Evolutionary conservation across 164 flowering plant species (phyloP), one percentile per base, ranked within the genome.

Genomic region (Vitis rupestris): DNA sequence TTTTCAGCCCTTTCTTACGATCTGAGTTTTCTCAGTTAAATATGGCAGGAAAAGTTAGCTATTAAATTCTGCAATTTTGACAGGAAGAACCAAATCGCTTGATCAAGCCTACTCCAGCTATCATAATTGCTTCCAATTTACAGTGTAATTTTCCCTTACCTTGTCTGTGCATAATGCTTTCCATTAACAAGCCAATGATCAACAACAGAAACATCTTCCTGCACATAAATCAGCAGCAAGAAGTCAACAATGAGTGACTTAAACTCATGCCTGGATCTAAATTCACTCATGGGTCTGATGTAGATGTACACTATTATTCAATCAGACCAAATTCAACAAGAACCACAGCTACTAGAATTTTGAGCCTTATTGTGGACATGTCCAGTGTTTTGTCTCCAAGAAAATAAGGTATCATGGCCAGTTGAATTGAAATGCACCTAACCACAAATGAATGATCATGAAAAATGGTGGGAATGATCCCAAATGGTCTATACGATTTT

Each of bases 101-200:
- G 27, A 23, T 23, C 27, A 23, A 23, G 7, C 29, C 15, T 55
- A n/a, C 59, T 64, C 37, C 29, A 48, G 10, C 9, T 17, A 16
- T 10, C 10, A 13, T n/a, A 37, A 53, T 44, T 14, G 64, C 16
- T 19, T 15, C 51, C 50, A 48, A n/a, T 50, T 44, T 13, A 68
- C 11, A 55, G 49, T 13, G 13, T 16, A 14, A 3, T 61, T 10
- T 13, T 29, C 53, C 15, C 74, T 71, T 77, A 88, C 97, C 97
- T 94, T 56, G 99, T 94, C 60, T 74, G 83, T 48, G 95, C 84
- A 70, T 92, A 94, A 74, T 94, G 99, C 68, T 78, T 91, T 67
- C 97, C 97, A 72, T 91, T 91, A 66, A 94, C 92, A 65, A 91
- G 96, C 97, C 99, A 94, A 68, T 91, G 98, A 70, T 92, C 71